Evolutionary conservation across 495 filamentous ascomycete genomes (phyloP).

Genomic region (Staphylotrichum longicolle): DNA sequence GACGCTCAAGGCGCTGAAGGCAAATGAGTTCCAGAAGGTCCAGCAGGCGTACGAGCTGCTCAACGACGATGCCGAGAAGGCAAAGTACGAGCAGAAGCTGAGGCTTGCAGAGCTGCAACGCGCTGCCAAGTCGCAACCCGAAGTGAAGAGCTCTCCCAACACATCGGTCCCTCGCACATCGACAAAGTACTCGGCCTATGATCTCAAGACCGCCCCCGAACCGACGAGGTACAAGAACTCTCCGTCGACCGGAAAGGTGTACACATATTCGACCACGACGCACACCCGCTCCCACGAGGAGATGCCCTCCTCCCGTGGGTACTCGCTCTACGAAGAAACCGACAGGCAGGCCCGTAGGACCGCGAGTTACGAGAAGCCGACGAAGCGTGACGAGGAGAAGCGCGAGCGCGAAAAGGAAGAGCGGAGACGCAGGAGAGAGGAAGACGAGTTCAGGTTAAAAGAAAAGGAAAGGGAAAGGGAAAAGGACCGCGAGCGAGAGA

Average conservation of each 20-base stretch:
- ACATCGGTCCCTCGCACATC: conserved; percentile 38
- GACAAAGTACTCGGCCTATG: conserved; percentile 24
- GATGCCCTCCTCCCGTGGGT: conserved; percentile 28
- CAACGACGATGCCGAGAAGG: conserved; percentile 68
- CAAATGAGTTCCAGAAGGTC: conserved; percentile 86
- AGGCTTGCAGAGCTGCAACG: conserved; percentile 53
- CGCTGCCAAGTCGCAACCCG: conserved; percentile 24
- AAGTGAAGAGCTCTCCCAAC: conserved; percentile 38
- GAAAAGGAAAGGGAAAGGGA: conserved; percentile 32
- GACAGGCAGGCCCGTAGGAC: conserved; percentile 40
- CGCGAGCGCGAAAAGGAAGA: conserved; percentile 35
- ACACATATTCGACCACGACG: conserved; percentile 32
- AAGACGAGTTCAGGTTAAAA: conserved; percentile 32
- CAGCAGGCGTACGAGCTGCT: conserved; percentile 92
- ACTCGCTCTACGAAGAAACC: conserved; percentile 32
- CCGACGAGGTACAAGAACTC: conserved; percentile 34
- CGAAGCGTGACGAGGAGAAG: conserved; percentile 39
- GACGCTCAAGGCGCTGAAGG: conserved; percentile 61
- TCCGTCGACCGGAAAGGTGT: conserved; percentile 36
- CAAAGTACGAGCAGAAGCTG: conserved; percentile 74
- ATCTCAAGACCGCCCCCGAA: conserved; percentile 37
- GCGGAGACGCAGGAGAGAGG: conserved; percentile 37
- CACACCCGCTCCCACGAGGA: conserved; percentile 47
- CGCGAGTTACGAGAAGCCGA: conserved; percentile 47
- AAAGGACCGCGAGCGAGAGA: conserved; percentile 24